Conservation (phyloP, 2,329 filamentous ascomycete genomes). For the Neurospora crassa region DNA sequence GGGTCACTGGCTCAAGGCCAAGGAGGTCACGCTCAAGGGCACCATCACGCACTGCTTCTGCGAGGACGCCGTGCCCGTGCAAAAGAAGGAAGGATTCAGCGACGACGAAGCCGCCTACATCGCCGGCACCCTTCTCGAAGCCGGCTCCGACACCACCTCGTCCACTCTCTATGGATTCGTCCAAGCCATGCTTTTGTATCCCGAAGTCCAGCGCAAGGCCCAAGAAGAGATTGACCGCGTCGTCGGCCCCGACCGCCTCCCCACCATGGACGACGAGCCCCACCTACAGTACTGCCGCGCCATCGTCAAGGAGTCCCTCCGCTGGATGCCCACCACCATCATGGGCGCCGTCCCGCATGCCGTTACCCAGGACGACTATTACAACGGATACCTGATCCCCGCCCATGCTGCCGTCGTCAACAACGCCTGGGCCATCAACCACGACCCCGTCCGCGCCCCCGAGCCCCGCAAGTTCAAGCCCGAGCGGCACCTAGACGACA, state of each 20-base stretch:
- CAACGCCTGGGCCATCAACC: conserved; percentile 36
- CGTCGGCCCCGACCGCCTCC: conserved; percentile 29
- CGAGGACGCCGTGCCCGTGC: conserved; percentile 14
- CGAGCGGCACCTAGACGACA: conserved; percentile 25
- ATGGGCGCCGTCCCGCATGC: conserved; percentile 31
- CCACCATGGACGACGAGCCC: conserved; percentile 27
- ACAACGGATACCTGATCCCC: conserved; percentile 36
- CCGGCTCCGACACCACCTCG: conserved; percentile 34
- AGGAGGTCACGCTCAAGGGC: conserved; percentile 21
- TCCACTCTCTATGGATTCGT: conserved; percentile 32
- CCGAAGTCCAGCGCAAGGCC: conserved; percentile 30
- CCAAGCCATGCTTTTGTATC: conserved; percentile 35
- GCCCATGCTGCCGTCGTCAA: conserved; percentile 32
- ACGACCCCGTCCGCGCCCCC: conserved; percentile 31
- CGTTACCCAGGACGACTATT: conserved; percentile 31
- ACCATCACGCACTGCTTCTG: conserved; percentile 19
- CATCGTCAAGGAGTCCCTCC: conserved; percentile 34
- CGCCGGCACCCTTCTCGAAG: conserved; percentile 28
- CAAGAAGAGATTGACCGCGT: conserved; percentile 32
- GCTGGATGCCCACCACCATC: conserved; percentile 34
- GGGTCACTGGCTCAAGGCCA: conserved; percentile 31
- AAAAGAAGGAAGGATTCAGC: conserved; percentile 18
- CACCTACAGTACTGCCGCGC: conserved; percentile 33
- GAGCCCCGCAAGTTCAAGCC: conserved; percentile 35
- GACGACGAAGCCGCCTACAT: conserved; percentile 26